These are phyloP conservation scores for Henckelia pumila DNA, from an alignment of 257 asterid species.

Conservation along the genomic window DNA sequence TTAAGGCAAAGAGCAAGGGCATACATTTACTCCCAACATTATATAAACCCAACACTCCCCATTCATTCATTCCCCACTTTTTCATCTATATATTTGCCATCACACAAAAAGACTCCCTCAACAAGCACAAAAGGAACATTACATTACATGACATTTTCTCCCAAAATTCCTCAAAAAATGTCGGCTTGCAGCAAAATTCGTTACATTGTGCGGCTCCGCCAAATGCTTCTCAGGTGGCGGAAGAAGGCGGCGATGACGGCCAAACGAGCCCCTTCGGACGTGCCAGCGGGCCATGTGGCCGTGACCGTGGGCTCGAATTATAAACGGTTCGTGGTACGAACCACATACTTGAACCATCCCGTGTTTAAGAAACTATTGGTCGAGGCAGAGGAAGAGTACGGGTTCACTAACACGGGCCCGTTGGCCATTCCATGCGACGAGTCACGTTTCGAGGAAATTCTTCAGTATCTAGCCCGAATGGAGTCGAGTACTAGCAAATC, in stretches of 20 bases:
- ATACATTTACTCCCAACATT: background rate
- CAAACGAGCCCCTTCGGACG: conserved; percentile 48
- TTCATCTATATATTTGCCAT: conserved; percentile 8
- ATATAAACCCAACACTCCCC: conserved; percentile 30
- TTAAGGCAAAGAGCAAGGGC: conserved; percentile 23
- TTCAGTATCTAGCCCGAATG: conserved; percentile 44
- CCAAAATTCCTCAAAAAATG: conserved; percentile 27
- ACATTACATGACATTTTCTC: background rate
- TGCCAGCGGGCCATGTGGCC: conserved; percentile 69
- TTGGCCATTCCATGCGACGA: conserved; percentile 65
- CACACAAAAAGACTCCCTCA: background rate
- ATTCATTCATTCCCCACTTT: conserved; percentile 15
- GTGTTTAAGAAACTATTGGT: conserved; percentile 47
- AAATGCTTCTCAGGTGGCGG: conserved; percentile 62
- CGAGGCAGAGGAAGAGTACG: conserved; percentile 59
- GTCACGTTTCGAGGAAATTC: conserved; percentile 48
- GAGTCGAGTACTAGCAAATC: conserved; percentile 33
- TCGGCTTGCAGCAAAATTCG: conserved; percentile 61
- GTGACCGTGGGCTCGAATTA: conserved; percentile 46
- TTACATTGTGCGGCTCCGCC: conserved; percentile 59
- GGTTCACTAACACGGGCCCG: conserved; percentile 58
- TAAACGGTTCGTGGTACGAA: conserved; percentile 49
- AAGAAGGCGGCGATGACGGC: conserved; percentile 43
- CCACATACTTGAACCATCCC: conserved; percentile 59
- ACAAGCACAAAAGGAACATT: conserved; percentile 18